Evolutionary conservation across 1,139 yeast species (phyloP).

Genomic region (Sugiyamaella neomexicana): DNA sequence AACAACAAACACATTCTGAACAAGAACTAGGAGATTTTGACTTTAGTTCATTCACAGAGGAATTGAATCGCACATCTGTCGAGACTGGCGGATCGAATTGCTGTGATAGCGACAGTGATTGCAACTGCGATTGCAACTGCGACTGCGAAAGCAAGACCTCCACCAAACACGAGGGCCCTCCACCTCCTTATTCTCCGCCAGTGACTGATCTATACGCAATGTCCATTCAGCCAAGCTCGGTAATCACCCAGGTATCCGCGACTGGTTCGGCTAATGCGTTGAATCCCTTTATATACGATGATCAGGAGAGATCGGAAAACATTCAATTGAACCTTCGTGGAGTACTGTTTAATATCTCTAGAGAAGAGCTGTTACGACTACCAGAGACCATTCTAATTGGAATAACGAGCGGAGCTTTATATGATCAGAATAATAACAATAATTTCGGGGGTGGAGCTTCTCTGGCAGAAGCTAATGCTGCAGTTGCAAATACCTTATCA

Average conservation of each 20-base stretch:
- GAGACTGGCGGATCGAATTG: not conserved
- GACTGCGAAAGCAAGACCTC: too few species aligned
- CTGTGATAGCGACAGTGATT: not conserved
- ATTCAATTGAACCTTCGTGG: constrained; percentile 56
- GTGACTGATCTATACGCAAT: constrained; percentile 29
- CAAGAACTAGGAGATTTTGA: too few species aligned
- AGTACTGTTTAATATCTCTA: constrained; percentile 61
- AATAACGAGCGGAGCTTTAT: constrained; percentile 82
- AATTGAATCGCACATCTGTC: too few species aligned
- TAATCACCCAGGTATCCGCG: constrained; percentile 40
- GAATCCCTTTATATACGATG: constrained; percentile 21
- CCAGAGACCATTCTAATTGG: constrained; percentile 90
- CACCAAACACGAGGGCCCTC: constrained; percentile 26
- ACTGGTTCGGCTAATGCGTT: constrained; percentile 11
- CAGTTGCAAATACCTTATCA: constrained; percentile 57
- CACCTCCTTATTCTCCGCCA: constrained; percentile 38
- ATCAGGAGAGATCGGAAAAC: constrained; percentile 28
- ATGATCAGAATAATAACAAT: constrained; percentile 43
- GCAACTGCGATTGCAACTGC: too few species aligned
- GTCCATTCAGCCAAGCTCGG: constrained; percentile 33
- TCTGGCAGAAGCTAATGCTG: constrained; percentile 19
- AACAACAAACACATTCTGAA: too few species aligned
- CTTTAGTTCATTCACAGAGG: too few species aligned
- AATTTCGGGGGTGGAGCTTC: constrained; percentile 47
- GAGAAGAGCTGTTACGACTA: constrained; percentile 85